Evolutionary conservation across 257 asterid species (phyloP).

Genomic region (Gentiana dahurica): DNA sequence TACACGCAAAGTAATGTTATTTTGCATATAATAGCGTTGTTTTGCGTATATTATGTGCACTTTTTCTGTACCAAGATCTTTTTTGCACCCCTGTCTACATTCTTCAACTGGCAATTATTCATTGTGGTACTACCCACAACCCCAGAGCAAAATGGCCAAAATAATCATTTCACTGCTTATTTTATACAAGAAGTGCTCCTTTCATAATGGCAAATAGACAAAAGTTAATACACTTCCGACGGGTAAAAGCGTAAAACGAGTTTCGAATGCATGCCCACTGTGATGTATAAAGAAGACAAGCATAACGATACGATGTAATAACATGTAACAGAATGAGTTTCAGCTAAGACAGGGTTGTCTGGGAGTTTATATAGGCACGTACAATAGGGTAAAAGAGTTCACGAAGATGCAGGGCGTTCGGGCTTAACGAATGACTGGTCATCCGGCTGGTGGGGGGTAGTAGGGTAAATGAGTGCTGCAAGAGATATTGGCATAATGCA

Average conservation of each 20-base stretch:
- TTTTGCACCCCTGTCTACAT: no score
- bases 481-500: conserved; percentile 91
- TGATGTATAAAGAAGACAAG: not conserved
- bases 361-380: conserved; percentile 37
- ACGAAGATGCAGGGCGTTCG: conserved; percentile 54
- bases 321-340: conserved; percentile 14
- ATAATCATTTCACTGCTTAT: no score
- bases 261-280: conserved; percentile 25
- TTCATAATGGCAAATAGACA: conserved; percentile 9
- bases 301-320: conserved; percentile 9
- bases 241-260: conserved; percentile 29
- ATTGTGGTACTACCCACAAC: no score
- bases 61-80: no score
- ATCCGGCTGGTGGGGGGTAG: conserved; percentile 25
- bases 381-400: conserved; percentile 14
- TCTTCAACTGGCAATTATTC: no score
- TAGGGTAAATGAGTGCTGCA: conserved; percentile 70
- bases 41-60: no score
- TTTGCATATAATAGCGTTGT: no score
- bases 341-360: conserved; percentile 5
- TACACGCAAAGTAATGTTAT: no score
- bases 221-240: conserved; percentile 5
- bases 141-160: no score
- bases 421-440: conserved; percentile 45
- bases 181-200: no score